phyloP scores from a whole-genome alignment of 345 rosid species.

The Fremontodendron californicum region DNA sequence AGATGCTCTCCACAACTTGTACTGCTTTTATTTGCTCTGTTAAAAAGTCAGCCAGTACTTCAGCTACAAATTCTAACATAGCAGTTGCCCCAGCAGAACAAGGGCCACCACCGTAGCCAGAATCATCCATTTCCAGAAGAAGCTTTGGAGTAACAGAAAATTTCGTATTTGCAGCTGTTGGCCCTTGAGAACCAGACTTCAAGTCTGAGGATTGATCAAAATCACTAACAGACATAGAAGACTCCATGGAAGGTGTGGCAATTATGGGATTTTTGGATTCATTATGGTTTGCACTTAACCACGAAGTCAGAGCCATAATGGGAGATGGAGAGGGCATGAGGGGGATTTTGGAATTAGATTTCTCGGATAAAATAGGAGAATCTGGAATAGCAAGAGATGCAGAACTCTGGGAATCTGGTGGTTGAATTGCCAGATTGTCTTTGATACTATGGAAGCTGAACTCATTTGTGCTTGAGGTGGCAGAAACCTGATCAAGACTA shows the following conservation, averaged over 20 bases:
- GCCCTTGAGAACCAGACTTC: slow-evolving; percentile 59
- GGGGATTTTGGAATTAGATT: slow-evolving; percentile 58
- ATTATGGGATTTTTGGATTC: slow-evolving; percentile 50
- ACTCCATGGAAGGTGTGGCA: slow-evolving; percentile 63
- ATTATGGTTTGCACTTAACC: slow-evolving; percentile 58
- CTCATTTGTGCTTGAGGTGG: slow-evolving; percentile 54
- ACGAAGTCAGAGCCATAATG: slow-evolving; percentile 72
- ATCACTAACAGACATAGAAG: slow-evolving; percentile 56
- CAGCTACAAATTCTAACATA: slow-evolving; percentile 89
- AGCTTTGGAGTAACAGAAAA: slow-evolving; percentile 63
- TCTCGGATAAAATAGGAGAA: slow-evolving; percentile 85
- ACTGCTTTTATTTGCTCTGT: slow-evolving; percentile 92
- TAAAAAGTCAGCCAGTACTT: slow-evolving; percentile 86
- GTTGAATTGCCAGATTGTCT: slow-evolving; percentile 35
- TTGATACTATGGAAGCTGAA: slow-evolving; percentile 35
- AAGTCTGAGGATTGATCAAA: slow-evolving; percentile 64
- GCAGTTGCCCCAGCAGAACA: slow-evolving; percentile 99
- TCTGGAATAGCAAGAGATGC: slow-evolving; percentile 48
- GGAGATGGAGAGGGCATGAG: slow-evolving; percentile 60
- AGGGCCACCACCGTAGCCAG: slow-evolving; percentile 98
- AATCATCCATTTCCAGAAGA: slow-evolving; percentile 85
- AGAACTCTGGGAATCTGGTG: slow-evolving; percentile 64
- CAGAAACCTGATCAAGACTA: slow-evolving; percentile 46
- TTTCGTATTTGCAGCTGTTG: slow-evolving; percentile 45
- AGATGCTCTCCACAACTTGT: slow-evolving; percentile 67